Base-by-base conservation (phyloP, 2,329 filamentous ascomycete genomes). In the Alternaria dauci region DNA sequence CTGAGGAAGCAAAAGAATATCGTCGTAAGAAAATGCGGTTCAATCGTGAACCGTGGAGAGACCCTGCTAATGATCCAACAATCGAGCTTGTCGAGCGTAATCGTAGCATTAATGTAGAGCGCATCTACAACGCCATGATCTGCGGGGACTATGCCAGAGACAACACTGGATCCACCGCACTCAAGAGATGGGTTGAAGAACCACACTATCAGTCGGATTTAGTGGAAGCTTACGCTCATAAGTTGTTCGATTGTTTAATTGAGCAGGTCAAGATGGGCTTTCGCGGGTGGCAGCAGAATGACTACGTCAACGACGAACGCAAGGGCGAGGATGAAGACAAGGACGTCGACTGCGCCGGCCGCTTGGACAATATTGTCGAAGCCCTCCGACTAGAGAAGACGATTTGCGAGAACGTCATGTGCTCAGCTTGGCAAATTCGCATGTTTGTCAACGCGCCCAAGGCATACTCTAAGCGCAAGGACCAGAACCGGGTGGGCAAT, bases 371-470 rank as follows among this genome's bases (percentile, higher is more conserved):
- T 30, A 68, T 78, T 52, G 67, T 78, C 18, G 54, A 59, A 14
- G 74, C 70, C 1, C 67, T 78, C 1, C 69, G 73, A 62, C 69
- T 73, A 32, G 75, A 78, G 52, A 78, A 77, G 64, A 76, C 75
- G 0, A 75, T 78, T 16, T 77, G 75, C 55, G 75, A 78, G 42
- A 75, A 78, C 51, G 73, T 78, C 16, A 76, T 78, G 68, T 71
- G 66, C 57, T 77, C 74, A 1, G 73, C 73, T 2, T 72, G 72
- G 42, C 74, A 77, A 56, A 76, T 77, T 43, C 67, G 75, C 7
- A 78, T 78, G 75, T 78, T 78, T 34, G 74, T 78, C 16, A 78
- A 78, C 36, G 75, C 75, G 7, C 75, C 75, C 0, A 71, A 69
- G 23, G 75, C 75, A 0, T 78, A 77, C 36, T 71, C 75, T 1